These are phyloP conservation scores for Mucuna pruriens DNA, from an alignment of 306 rosid species.

Conservation along the genomic window DNA sequence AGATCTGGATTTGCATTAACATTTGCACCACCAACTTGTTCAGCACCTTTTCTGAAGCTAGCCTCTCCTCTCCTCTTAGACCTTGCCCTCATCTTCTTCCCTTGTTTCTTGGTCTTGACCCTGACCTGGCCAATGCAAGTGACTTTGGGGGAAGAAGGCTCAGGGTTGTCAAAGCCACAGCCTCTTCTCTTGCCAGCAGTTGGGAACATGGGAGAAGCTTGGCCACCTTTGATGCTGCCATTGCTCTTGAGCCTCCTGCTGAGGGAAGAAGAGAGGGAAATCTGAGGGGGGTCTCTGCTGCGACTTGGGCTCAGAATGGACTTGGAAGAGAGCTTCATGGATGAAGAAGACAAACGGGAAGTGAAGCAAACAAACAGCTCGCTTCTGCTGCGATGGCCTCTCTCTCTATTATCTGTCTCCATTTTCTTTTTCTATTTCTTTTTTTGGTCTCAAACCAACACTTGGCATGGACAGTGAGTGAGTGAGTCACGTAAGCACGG, in stretches of 20 bases:
- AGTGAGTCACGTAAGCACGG: not conserved
- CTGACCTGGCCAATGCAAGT: slow-evolving; percentile 97
- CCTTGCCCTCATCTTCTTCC: slow-evolving; percentile 79
- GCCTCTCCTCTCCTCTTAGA: slow-evolving; percentile 68
- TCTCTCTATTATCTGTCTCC: slow-evolving; percentile 54
- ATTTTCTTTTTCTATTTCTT: slow-evolving; percentile 22
- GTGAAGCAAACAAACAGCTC: slow-evolving; percentile 85
- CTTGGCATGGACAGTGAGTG: slow-evolving; percentile 34
- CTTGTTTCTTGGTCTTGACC: slow-evolving; percentile 87
- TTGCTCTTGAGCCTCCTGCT: slow-evolving; percentile 76
- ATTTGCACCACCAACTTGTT: slow-evolving; percentile 5
- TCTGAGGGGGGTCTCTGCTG: slow-evolving; percentile 70
- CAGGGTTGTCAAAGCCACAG: slow-evolving; percentile 78
- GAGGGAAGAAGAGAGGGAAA: slow-evolving; percentile 80
- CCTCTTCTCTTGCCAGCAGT: slow-evolving; percentile 70
- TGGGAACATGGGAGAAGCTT: slow-evolving; percentile 95
- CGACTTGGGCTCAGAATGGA: slow-evolving; percentile 83
- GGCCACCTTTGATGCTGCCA: slow-evolving; percentile 85
- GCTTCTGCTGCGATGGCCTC: slow-evolving; percentile 57
- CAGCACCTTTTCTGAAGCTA: slow-evolving; percentile 62
- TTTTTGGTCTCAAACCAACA: not conserved
- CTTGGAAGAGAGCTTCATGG: slow-evolving; percentile 90
- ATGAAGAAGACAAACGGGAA: slow-evolving; percentile 72
- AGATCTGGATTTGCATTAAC: slow-evolving; percentile 45
- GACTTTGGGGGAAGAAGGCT: slow-evolving; percentile 94